Conservation (phyloP, 805 yeast species). For the Kazachstania bromeliacearum region DNA sequence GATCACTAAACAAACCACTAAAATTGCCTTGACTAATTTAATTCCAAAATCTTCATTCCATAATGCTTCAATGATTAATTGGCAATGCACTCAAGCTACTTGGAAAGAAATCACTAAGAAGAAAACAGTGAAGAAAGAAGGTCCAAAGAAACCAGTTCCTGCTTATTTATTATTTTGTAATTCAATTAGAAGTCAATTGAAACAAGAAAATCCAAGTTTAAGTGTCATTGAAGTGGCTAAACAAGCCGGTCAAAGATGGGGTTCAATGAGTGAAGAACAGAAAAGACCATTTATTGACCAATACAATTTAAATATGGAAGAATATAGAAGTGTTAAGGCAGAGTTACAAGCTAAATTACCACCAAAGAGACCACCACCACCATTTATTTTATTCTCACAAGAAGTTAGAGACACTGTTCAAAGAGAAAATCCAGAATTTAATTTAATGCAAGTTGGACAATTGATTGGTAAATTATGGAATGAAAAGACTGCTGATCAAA, state of each 20-base stretch:
- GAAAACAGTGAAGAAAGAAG: conserved; percentile 13
- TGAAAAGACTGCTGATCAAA: conserved; percentile 12
- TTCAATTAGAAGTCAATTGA: conserved; percentile 11
- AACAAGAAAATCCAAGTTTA: conserved; percentile 15
- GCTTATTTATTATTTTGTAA: conserved; percentile 18
- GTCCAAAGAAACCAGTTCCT: conserved; percentile 23
- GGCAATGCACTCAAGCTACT: conserved; percentile 3
- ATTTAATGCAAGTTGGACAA: conserved; percentile 14
- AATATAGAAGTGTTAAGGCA: conserved; percentile 6
- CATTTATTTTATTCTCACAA: conserved; percentile 18
- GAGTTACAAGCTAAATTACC: conserved; percentile 13
- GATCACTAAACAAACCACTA: too few species aligned
- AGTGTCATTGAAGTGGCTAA: conserved; percentile 32
- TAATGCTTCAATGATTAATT: conserved; percentile 2
- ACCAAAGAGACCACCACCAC: conserved; percentile 26
- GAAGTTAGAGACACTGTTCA: conserved; percentile 14
- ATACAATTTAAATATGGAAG: conserved; percentile 10
- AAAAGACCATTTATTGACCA: conserved; percentile 64
- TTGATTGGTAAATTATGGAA: conserved; percentile 23
- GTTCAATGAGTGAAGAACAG: conserved; percentile 55
- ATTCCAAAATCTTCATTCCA: conserved; percentile 3
- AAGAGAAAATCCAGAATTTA: conserved; percentile 12
- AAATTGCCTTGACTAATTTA: not conserved
- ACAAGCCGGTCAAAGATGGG: conserved; percentile 80
- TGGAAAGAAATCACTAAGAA: too few species aligned